Conservation (phyloP, 495 filamentous ascomycete species). For the Penicillium malachiteum region DNA sequence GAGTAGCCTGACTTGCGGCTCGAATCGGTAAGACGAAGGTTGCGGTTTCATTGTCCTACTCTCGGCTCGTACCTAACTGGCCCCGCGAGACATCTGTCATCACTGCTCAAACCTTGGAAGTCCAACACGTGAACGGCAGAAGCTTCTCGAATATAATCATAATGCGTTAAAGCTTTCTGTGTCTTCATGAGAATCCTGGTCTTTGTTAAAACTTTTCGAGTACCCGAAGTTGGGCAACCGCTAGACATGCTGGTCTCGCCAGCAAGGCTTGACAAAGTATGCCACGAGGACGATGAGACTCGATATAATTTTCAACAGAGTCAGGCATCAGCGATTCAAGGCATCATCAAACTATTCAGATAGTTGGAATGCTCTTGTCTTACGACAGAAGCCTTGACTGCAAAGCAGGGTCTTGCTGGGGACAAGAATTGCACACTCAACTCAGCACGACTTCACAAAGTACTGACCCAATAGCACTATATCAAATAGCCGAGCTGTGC, state of each 20-base stretch:
- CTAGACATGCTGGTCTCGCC: too few relatives aligned
- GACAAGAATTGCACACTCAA: background rate
- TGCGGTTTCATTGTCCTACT: constrained; percentile 16
- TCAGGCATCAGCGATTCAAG: too few relatives aligned
- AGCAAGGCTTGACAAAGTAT: too few relatives aligned
- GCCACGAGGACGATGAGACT: too few relatives aligned
- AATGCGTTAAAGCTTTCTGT: too few relatives aligned
- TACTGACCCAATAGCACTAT: too few relatives aligned
- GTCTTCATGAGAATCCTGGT: too few relatives aligned
- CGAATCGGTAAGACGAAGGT: background rate
- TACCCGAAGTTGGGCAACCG: background rate
- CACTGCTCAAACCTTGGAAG: background rate
- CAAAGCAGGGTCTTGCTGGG: background rate
- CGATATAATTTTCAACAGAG: too few relatives aligned
- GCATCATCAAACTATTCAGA: background rate
- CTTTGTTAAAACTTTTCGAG: background rate
- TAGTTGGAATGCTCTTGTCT: background rate
- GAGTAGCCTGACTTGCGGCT: background rate
- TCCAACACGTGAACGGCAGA: background rate
- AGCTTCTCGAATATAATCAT: background rate
- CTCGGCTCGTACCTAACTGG: constrained; percentile 1
- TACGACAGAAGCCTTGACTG: background rate
- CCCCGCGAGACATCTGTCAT: background rate
- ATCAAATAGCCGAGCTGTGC: too few relatives aligned
- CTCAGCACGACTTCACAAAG: background rate